Evolutionary conservation across 352 stramenopile genomes (phyloP).

Genomic region (Pythium rhizo-oryzae): DNA sequence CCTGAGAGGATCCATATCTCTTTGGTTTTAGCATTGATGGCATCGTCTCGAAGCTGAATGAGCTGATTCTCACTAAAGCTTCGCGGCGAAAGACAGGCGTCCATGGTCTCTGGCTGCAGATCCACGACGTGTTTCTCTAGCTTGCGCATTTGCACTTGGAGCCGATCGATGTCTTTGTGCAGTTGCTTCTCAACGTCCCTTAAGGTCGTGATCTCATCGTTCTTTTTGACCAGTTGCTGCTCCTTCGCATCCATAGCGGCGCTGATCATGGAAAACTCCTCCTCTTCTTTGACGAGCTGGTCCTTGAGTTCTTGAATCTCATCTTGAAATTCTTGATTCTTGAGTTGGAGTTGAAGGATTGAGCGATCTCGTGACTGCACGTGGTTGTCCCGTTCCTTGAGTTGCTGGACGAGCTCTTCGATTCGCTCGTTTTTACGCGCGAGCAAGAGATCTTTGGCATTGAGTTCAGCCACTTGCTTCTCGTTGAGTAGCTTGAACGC

Average conservation of each 20-base stretch:
- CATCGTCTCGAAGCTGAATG: slow-evolving; percentile 73
- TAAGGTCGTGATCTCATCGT: slow-evolving; percentile 33
- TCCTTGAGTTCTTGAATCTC: slow-evolving; percentile 44
- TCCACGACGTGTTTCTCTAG: slow-evolving; percentile 52
- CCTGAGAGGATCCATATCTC: slow-evolving; percentile 73
- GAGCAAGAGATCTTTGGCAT: slow-evolving; percentile 70
- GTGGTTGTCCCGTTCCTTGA: slow-evolving; percentile 34
- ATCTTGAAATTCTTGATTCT: slow-evolving; percentile 25
- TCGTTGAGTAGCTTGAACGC: slow-evolving; percentile 54
- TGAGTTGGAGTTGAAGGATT: slow-evolving; percentile 17
- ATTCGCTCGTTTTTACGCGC: slow-evolving; percentile 62
- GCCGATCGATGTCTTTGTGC: slow-evolving; percentile 46
- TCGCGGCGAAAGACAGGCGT: slow-evolving; percentile 70
- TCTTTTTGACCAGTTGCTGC: slow-evolving; percentile 41
- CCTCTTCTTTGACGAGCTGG: slow-evolving; percentile 64
- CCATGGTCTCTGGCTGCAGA: slow-evolving; percentile 40
- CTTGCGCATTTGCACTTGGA: slow-evolving; percentile 38
- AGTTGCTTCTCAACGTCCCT: slow-evolving; percentile 43
- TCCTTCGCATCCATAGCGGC: slow-evolving; percentile 57
- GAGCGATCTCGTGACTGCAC: slow-evolving; percentile 4
- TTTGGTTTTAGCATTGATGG: slow-evolving; percentile 65
- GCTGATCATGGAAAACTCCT: slow-evolving; percentile 68
- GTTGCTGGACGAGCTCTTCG: slow-evolving; percentile 55
- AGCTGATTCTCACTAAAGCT: slow-evolving; percentile 79
- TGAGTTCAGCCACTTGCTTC: slow-evolving; percentile 63